These are phyloP conservation scores for Aureobasidium sp. DNA, from an alignment of 2,329 filamentous ascomycete species.

Conservation along the genomic window DNA sequence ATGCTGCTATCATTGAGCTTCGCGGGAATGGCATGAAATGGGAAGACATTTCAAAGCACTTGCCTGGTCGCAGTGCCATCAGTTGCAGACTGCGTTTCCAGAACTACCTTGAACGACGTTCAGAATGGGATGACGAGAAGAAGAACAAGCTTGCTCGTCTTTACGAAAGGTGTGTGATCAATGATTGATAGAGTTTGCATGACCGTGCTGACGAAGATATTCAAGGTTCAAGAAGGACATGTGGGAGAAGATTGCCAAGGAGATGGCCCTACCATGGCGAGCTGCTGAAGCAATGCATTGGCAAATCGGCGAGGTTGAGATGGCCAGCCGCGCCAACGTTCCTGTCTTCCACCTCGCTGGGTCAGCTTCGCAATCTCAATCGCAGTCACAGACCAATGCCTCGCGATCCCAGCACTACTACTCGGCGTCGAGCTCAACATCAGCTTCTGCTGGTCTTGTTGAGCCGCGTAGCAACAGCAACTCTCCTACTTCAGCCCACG, in stretches of 20 bases:
- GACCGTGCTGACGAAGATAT: background rate
- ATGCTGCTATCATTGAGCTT: conserved; percentile 87
- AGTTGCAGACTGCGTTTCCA: conserved; percentile 94
- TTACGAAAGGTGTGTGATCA: conserved; percentile 73
- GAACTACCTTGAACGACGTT: conserved; percentile 88
- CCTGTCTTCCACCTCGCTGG: conserved; percentile 63
- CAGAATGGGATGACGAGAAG: conserved; percentile 94
- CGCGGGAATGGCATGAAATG: conserved; percentile 92
- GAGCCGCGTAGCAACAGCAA: conserved; percentile 10
- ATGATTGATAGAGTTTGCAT: background rate
- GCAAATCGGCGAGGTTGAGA: conserved; percentile 88
- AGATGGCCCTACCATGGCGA: conserved; percentile 92
- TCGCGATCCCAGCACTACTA: conserved; percentile 17
- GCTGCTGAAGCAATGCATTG: conserved; percentile 98
- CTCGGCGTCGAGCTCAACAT: conserved; percentile 8
- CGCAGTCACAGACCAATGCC: conserved; percentile 13
- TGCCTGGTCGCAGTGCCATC: conserved; percentile 87
- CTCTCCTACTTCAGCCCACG: background rate
- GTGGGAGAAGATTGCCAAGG: conserved; percentile 93
- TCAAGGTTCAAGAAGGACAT: conserved; percentile 91
- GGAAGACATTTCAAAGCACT: conserved; percentile 91
- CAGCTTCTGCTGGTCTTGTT: background rate
- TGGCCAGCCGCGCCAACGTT: conserved; percentile 86
- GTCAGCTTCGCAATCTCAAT: conserved; percentile 20
- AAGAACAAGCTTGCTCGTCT: conserved; percentile 94